Base-by-base conservation (phyloP, 2,329 filamentous ascomycete genomes). In the Fusarium sp. region DNA sequence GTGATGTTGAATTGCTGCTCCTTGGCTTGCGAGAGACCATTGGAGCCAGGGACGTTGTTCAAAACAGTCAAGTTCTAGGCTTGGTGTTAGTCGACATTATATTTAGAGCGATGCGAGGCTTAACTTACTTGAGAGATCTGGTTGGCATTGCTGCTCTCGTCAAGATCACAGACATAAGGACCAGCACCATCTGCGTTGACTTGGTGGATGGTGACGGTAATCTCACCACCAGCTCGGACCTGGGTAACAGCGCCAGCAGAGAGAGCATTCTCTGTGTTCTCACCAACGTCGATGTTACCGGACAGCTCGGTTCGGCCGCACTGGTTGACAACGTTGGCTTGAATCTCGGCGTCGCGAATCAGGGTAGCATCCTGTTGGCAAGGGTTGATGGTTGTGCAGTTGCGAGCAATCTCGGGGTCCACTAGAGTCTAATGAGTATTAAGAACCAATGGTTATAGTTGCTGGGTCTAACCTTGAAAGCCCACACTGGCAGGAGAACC, bases 111-210 rank as follows among this genome's bases (percentile, higher is more conserved):
- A 5, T 1, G 2, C 7, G 14, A 10, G 3, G 13, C 7, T 6
- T n/a, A 2, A n/a, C 63, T 20, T 41, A 72, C 69, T 57, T 74
- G 73, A 2, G 74, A 60, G 29, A 71, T 75, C 22, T 68, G 63
- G 63, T 75, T 82, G 24, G 80, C 78, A 77, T 86, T 87, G 75
- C 85, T 84, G 16, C 83, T 85, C 74, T 85, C 80, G 65, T 90
- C 88, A 3, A 90, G 77, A 71, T 89, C 88, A 66, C 89, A 91
- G 2, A 82, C 76, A 72, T 88, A 91, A 2, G 89, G 89, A 0
- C 88, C 91, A 68, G 89, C 91, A 67, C 91, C 91, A 74, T 93
- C 91, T 41, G 85, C 85, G 82, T 92, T 93, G 80, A 93, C 90
- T 80, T 92, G 91, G 83, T 92, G 91, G 11, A 92, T 84, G 2